Conservation (phyloP, 225 moss, liverwort and hornwort genomes). For the Marchantia paleacea region DNA sequence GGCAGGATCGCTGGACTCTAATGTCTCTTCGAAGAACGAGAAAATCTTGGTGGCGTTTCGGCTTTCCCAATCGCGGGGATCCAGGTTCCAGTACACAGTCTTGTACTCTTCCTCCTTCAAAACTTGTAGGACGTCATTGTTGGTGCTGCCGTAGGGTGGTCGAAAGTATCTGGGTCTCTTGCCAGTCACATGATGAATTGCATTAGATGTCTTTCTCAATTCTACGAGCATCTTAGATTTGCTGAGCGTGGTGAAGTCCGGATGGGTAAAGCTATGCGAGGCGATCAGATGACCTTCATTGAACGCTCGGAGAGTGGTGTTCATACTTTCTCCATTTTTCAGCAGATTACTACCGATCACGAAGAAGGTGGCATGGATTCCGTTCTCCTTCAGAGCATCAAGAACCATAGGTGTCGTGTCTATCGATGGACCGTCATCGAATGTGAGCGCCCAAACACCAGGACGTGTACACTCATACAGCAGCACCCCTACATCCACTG, state of each 20-base stretch:
- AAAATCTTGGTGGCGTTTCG: background rate
- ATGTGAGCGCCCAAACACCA: conserved; percentile 8
- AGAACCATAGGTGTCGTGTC: background rate
- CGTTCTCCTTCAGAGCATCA: background rate
- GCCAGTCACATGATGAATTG: background rate
- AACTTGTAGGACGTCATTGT: background rate
- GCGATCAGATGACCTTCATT: background rate
- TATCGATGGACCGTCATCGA: conserved; percentile 8
- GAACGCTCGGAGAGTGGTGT: background rate
- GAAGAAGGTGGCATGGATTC: background rate
- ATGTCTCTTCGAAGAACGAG: background rate
- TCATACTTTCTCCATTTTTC: background rate
- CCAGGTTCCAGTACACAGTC: background rate
- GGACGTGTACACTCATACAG: background rate
- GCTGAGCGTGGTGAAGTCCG: background rate
- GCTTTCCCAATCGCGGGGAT: conserved; percentile 2
- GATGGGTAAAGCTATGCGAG: conserved; percentile 6
- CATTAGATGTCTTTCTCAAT: background rate
- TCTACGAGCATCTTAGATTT: background rate
- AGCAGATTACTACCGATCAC: background rate
- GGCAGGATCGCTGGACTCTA: background rate
- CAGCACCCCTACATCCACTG: background rate
- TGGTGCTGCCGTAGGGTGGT: conserved; percentile 9
- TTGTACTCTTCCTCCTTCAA: background rate
- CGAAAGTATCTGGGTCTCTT: conserved; percentile 14